Conservation (phyloP, 2,329 filamentous ascomycete species). For the Aspergillus floridensis region DNA sequence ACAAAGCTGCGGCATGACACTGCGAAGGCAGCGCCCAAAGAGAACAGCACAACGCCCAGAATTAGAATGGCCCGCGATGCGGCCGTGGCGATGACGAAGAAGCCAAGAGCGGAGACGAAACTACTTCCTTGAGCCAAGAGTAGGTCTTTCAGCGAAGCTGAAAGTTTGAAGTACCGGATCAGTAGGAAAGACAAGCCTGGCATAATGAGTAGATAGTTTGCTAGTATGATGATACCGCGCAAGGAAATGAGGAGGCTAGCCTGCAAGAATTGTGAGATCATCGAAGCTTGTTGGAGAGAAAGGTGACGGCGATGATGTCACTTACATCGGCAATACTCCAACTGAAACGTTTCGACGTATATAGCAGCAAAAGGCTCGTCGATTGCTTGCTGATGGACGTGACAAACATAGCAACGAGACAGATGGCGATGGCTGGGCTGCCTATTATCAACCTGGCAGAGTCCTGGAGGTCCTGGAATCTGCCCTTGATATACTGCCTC, state of each 20-base stretch:
- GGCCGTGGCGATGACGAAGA: conserved; percentile 16
- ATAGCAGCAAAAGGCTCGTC: conserved; percentile 28
- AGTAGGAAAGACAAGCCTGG: conserved; percentile 19
- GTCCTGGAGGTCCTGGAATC: conserved; percentile 19
- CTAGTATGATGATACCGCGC: conserved; percentile 22
- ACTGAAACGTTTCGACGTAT: conserved; percentile 28
- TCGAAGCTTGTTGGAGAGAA: not conserved
- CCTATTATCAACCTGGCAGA: conserved; percentile 26
- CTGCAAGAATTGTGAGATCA: conserved; percentile 16
- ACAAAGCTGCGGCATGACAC: conserved; percentile 26
- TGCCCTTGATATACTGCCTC: conserved; percentile 10
- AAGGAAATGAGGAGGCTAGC: conserved; percentile 30
- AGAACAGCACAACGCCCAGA: conserved; percentile 24
- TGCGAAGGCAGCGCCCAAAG: conserved; percentile 25
- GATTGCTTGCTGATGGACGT: conserved; percentile 23
- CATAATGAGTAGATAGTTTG: conserved; percentile 24
- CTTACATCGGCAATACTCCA: conserved; percentile 30
- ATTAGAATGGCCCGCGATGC: conserved; percentile 11
- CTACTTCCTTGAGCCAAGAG: conserved; percentile 21
- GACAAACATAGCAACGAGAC: conserved; percentile 24
- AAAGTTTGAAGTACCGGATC: conserved; percentile 18
- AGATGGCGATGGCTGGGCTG: conserved; percentile 19
- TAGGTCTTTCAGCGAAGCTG: conserved; percentile 22
- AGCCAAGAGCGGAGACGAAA: conserved; percentile 21
- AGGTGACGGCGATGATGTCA: not conserved